A percentile compares a stretch with the other conserved stretches of the same genome.
Evolutionary conservation across 2,329 filamentous ascomycete genomes (phyloP).

Genomic region (Alternaria sp.): DNA sequence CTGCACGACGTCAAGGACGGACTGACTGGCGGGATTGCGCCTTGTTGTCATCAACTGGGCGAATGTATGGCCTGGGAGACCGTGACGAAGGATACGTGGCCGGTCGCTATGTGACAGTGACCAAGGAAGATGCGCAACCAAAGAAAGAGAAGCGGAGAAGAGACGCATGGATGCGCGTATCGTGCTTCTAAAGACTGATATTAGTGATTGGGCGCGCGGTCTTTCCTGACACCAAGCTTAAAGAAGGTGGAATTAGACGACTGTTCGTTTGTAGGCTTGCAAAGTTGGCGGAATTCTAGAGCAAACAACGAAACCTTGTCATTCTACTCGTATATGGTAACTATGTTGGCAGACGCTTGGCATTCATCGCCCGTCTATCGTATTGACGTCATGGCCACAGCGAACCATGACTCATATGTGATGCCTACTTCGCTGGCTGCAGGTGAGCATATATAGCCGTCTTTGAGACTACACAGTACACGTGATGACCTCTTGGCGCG

Average conservation of each 20-base stretch:
- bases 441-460: background rate
- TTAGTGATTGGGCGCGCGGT: accelerated
- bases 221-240: accelerated
- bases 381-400: background rate
- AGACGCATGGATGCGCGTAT: background rate
- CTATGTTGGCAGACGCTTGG: background rate
- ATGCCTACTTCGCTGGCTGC: background rate
- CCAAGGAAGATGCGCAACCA: background rate
- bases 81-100: background rate
- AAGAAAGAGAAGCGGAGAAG: background rate
- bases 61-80: background rate
- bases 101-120: background rate
- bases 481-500: constrained; percentile 18
- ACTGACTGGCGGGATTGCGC: background rate
- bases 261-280: background rate
- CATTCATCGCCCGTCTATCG: background rate
- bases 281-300: background rate
- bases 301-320: background rate
- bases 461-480: background rate
- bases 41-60: background rate
- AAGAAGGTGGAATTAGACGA: accelerated
- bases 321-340: background rate
- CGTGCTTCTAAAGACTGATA: background rate
- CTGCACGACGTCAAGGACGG: background rate
- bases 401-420: background rate